These are phyloP conservation scores for Fusarium scirpi DNA, from an alignment of 2,329 filamentous ascomycete genomes.

Conservation along the genomic window DNA sequence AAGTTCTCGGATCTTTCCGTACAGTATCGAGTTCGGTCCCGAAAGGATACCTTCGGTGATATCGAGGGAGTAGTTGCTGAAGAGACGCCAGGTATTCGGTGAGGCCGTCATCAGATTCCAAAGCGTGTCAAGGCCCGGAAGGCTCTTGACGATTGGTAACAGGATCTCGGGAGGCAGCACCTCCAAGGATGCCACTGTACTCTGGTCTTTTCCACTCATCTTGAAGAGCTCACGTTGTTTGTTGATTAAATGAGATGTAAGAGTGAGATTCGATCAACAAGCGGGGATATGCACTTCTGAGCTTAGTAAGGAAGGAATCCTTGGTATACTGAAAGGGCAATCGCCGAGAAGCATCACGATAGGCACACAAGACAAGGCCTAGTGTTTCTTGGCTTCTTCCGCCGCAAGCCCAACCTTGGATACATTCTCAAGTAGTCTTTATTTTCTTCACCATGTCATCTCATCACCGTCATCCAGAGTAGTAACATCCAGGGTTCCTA, in stretches of 20 bases:
- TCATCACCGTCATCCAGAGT: too few species aligned
- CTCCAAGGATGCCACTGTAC: neutral
- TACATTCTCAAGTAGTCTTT: too few species aligned
- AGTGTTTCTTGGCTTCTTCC: too few species aligned
- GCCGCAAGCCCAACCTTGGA: fast-evolving
- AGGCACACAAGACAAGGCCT: too few species aligned
- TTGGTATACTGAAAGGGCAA: neutral
- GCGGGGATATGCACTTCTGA: neutral
- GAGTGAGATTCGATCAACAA: neutral
- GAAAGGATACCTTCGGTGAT: neutral
- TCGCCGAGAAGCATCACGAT: neutral
- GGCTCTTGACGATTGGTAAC: neutral
- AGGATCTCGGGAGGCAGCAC: neutral
- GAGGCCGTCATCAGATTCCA: neutral
- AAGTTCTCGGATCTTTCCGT: neutral
- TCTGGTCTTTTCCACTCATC: fast-evolving
- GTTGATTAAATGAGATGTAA: neutral
- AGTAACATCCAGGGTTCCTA: fast-evolving
- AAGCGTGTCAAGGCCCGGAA: neutral
- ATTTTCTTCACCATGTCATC: too few species aligned
- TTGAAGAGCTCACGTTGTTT: neutral
- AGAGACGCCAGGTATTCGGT: neutral
- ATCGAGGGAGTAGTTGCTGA: neutral
- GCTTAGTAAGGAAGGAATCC: neutral
- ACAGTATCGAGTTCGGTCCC: neutral